Base-by-base conservation (phyloP, 176 grass and related monocot species). In the Microstegium vimineum region DNA sequence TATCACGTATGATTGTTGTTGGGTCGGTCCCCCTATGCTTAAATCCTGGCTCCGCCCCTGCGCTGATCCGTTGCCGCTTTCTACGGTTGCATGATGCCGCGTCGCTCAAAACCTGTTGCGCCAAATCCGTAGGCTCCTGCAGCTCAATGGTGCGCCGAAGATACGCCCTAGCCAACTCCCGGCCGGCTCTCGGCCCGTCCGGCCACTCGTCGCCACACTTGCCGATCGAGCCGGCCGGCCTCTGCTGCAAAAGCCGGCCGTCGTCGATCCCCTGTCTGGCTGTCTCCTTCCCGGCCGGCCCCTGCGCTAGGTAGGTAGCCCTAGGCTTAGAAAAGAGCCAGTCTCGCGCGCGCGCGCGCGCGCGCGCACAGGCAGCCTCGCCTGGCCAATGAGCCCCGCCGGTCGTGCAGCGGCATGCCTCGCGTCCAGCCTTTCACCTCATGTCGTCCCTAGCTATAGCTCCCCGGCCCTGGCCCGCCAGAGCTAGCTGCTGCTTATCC, bases 171-270 rank as follows among this genome's bases (percentile, higher is more conserved):
- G 51, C 20, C 11, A 41, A 8, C 12, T 3, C 28, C 61, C 52
- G 20, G 20, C 2, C n/a, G 30, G 8, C 14, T 17, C 62, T 3
- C 73, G n/a, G n/a, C 4, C 27, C 56, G 42, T 4, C 49, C 84
- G 69, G 63, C 78, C 85, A 82, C 71, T 63, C 64, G 72, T 82
- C 79, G 34, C 30, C 49, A n/a, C 72, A 63, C 85, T 77, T 2
- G 79, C 72, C 66, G 35, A 20, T 37, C 52, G 2, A 8, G 22
- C 49, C 37, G 16, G 16, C 46, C 16, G 0, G 46, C 5, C 16
- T 22, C 49, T 3, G 62, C 60, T 17, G 62, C 35, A 42, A 82
- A 82, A 72, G 57, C 13, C 17, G 17, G 7, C 20, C 49, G 20
- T 26, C 8, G 37, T 73, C 73, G 43, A 30, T 62, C 31, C 40